Evolutionary conservation across 805 yeast species (phyloP).

Genomic region (Candida germanica): DNA sequence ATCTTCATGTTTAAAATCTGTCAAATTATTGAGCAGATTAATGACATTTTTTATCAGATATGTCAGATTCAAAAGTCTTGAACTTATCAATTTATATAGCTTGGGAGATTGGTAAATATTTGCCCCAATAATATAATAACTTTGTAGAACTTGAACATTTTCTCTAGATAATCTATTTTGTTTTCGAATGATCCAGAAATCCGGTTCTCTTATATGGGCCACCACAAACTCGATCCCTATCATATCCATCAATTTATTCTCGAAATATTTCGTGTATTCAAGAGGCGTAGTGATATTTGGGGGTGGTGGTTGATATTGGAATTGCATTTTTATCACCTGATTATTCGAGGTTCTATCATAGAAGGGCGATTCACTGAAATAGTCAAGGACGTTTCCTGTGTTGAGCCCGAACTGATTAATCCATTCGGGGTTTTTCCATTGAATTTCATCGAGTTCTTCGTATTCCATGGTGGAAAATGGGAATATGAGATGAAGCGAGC

Average conservation of each 20-base stretch:
- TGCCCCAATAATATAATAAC: constrained; percentile 87
- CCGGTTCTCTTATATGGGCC: constrained; percentile 77
- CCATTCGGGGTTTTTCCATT: constrained; percentile 98
- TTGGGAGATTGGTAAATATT: constrained; percentile 89
- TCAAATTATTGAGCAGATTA: constrained; percentile 30
- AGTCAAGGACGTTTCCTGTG: constrained; percentile 88
- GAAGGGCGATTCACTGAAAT: constrained; percentile 91
- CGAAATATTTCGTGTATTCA: constrained; percentile 34
- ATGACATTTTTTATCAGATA: constrained; percentile 33
- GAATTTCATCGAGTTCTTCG: constrained; percentile 64
- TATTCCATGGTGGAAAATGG: constrained; percentile 4
- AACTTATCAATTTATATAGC: constrained; percentile 66
- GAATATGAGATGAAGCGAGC: neutral
- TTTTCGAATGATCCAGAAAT: constrained; percentile 86
- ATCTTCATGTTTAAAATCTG: constrained; percentile 11
- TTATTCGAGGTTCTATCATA: constrained; percentile 92
- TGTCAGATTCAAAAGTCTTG: constrained; percentile 52
- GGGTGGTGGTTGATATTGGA: constrained; percentile 65
- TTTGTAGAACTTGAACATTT: constrained; percentile 59
- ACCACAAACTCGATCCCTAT: constrained; percentile 83
- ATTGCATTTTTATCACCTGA: constrained; percentile 93
- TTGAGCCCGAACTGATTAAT: constrained; percentile 83
- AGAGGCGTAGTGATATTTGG: constrained; percentile 26
- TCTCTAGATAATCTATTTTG: constrained; percentile 52
- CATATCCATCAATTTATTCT: constrained; percentile 68